These are phyloP conservation scores for Tympanopsis confertula DNA, from an alignment of 2,329 filamentous ascomycete genomes.

Conservation along the genomic window DNA sequence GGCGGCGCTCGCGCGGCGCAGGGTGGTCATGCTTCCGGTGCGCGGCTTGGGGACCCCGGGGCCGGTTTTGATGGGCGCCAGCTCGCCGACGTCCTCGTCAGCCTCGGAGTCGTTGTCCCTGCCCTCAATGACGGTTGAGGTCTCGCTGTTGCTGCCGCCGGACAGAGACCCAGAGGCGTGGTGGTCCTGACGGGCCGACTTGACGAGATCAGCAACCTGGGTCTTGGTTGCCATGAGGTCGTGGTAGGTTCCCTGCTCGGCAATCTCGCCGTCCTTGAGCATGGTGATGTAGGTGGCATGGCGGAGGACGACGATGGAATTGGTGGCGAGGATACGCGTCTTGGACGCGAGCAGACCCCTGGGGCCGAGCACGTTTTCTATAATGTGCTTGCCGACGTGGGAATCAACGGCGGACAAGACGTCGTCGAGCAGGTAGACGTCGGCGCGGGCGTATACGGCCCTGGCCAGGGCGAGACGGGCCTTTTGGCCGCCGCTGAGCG, in stretches of 20 bases:
- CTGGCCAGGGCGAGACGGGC: conserved; percentile 82
- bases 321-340: conserved; percentile 86
- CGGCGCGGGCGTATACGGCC: conserved; percentile 92
- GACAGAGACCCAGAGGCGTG: conserved; percentile 25
- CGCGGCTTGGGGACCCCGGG: conserved; percentile 38
- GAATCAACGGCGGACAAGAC: conserved; percentile 95
- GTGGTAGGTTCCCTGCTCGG: conserved; percentile 80
- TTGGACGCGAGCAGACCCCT: conserved; percentile 74
- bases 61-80: conserved; percentile 60
- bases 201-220: conserved; percentile 73
- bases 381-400: conserved; percentile 88
- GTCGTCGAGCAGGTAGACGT: conserved; percentile 90
- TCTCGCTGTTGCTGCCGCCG: conserved; percentile 39
- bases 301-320: conserved; percentile 81
- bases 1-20: conserved; percentile 81
- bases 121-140: conserved; percentile 43
- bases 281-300: conserved; percentile 84
- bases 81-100: conserved; percentile 63
- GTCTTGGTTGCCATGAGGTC: conserved; percentile 91
- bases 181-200: conserved; percentile 53
- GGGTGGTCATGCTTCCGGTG: conserved; percentile 63
- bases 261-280: conserved; percentile 69
- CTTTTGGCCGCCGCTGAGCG: conserved; percentile 89
- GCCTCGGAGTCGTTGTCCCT: conserved; percentile 64
- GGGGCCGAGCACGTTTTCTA: conserved; percentile 81